Base-by-base conservation (phyloP, 2,329 filamentous ascomycete genomes). In the Fusarium anthophilum region DNA sequence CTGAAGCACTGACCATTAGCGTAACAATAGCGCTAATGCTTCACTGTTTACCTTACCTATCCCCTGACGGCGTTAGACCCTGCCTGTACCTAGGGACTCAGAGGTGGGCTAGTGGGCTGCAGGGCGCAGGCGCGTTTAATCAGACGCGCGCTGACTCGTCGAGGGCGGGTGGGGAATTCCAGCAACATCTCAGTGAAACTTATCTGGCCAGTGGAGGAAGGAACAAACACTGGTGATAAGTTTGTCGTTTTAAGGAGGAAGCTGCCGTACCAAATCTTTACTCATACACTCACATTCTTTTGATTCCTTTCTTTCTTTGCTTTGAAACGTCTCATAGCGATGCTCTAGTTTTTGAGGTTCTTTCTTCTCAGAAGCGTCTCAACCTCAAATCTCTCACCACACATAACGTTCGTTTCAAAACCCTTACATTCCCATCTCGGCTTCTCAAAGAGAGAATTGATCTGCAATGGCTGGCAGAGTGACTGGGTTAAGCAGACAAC, bases 401-500 rank as follows among this genome's bases (percentile, higher is more conserved):
- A 48, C 68, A 43, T 18, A 55, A 43, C 28, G 26, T 55, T 44
- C 45, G 24, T 28, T 41, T 30, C 12, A 22, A 54, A 32, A 6
- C 20, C 22, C 18, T 53, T 17, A 45, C 17, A 22, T 39, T 59
- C 22, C 32, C 39, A 41, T 22, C 37, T 38, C 43, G n/a, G n/a
- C 32, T 39, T 35, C 37, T 13, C 22, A 39, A n/a, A 58, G 22
- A 38, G 44, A 26, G 32, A 22, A 11, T 28, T 35, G 6, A 41
- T 37, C 24, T 18, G 41, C 20, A 43, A 73, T 73, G 71, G 38
- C 59, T 32, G 30, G 24, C 30, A 67, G 66, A 45, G 67, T 66
- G 54, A 13, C 73, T 18, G 80, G 80, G 20, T 32, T 81, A 63
- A 80, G 72, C 45, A 67, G 20, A 22, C 30, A 18, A 1, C 63